Conservation (phyloP, 176 grass and related monocot genomes). For the Carex pumila region DNA sequence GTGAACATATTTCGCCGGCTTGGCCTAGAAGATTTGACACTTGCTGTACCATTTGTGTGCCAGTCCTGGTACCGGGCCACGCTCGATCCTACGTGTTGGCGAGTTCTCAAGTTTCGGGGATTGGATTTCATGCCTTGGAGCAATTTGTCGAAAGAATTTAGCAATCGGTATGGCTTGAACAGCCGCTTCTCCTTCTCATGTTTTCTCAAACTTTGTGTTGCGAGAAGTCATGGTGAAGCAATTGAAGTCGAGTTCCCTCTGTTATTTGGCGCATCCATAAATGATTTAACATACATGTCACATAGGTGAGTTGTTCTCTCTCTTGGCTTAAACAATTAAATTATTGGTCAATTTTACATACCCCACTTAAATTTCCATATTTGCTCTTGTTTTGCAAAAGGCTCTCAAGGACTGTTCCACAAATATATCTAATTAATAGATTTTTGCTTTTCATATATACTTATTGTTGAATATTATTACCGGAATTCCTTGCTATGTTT, state of each 20-base stretch:
- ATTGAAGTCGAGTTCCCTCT: conserved; percentile 40
- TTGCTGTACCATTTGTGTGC: conserved; percentile 64
- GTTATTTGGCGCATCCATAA: conserved; percentile 19
- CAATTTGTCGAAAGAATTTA: conserved; percentile 35
- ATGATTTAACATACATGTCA: conserved; percentile 33
- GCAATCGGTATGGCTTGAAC: conserved; percentile 19
- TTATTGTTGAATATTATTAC: background rate
- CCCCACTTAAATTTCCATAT: background rate
- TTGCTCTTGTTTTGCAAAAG: background rate
- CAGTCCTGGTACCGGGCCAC: conserved; percentile 54
- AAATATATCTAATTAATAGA: background rate
- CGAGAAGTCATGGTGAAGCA: background rate
- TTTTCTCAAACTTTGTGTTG: conserved; percentile 38
- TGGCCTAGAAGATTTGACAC: conserved; percentile 44
- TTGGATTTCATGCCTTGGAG: conserved; percentile 77
- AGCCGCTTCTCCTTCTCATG: conserved; percentile 33
- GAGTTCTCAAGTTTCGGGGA: conserved; percentile 56
- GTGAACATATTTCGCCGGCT: conserved; percentile 51
- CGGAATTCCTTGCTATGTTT: background rate
- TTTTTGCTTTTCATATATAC: background rate
- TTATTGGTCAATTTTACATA: background rate
- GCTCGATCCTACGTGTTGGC: conserved; percentile 54
- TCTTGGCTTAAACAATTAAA: background rate
- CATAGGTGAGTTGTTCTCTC: conserved; percentile 15
- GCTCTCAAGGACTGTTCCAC: background rate